A percentile compares a stretch with the other conserved stretches of the same genome.
phyloP scores from a whole-genome alignment of 2,329 filamentous ascomycete genomes.

The Pseudocercospora vitis region DNA sequence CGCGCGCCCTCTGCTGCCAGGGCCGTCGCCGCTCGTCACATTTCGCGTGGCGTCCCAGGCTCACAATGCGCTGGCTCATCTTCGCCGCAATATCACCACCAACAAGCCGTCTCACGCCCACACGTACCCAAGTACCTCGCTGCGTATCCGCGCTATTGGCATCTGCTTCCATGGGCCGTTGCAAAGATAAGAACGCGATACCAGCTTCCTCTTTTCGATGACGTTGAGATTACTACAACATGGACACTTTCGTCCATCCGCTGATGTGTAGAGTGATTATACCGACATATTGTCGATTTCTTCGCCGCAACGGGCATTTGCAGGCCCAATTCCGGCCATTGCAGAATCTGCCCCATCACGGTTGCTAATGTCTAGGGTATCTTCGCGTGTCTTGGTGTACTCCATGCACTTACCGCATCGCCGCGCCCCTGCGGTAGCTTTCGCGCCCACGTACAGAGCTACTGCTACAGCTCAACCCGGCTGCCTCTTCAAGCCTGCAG shows the following conservation, averaged over 20 bases:
- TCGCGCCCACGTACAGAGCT: neutral
- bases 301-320: neutral
- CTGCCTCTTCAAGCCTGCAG: neutral
- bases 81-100: neutral
- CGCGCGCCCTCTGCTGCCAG: neutral
- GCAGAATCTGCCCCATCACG: neutral
- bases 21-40: neutral
- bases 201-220: neutral
- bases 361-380: neutral
- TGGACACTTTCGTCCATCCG: neutral
- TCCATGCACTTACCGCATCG: neutral
- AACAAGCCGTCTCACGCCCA: neutral
- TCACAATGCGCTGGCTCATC: neutral
- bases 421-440: neutral
- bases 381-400: too few species aligned
- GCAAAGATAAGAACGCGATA: neutral
- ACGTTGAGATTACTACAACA: neutral
- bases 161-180: neutral
- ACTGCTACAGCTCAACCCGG: neutral
- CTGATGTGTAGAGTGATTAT: neutral
- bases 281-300: neutral
- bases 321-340: constrained; percentile 7
- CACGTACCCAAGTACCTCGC: neutral
- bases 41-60: too few species aligned
- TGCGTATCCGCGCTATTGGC: neutral